phyloP scores from a whole-genome alignment of 176 grass and related monocot species.

The barley (Hordeum vulgare) region DNA sequence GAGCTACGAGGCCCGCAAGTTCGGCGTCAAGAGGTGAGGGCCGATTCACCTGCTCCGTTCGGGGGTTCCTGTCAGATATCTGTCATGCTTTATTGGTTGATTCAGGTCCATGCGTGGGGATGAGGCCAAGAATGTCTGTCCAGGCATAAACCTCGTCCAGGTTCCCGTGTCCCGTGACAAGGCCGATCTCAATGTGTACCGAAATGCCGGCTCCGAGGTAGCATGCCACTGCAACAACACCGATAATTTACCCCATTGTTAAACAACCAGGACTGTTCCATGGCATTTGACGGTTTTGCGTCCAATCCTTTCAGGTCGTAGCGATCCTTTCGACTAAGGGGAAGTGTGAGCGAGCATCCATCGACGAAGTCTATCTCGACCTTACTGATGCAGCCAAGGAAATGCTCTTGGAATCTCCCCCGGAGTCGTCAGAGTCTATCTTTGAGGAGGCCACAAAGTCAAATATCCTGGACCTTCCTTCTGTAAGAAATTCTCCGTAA shows the following conservation, averaged over 20 bases:
- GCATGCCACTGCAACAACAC: neutral
- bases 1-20: slow-evolving; percentile 89
- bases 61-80: neutral
- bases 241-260: neutral
- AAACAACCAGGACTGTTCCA: neutral
- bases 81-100: neutral
- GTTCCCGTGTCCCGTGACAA: slow-evolving; percentile 87
- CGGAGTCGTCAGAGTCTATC: slow-evolving; percentile 33
- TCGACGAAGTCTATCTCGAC: slow-evolving; percentile 97
- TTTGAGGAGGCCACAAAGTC: slow-evolving; percentile 67
- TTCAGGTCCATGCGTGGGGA: slow-evolving; percentile 93
- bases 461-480: slow-evolving; percentile 58
- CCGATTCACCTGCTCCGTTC: neutral
- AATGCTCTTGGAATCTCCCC: slow-evolving; percentile 68
- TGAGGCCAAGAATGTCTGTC: slow-evolving; percentile 74
- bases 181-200: slow-evolving; percentile 86
- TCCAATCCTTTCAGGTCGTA: slow-evolving; percentile 48
- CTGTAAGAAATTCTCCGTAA: slow-evolving; percentile 39
- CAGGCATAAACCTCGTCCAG: slow-evolving; percentile 71
- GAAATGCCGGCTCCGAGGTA: slow-evolving; percentile 72
- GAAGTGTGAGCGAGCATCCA: slow-evolving; percentile 87
- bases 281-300: neutral
- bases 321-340: slow-evolving; percentile 74
- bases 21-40: slow-evolving; percentile 72
- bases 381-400: slow-evolving; percentile 79